Conservation (phyloP, 352 stramenopile genomes). For the Hyaloperonospora arabidopsidis region DNA sequence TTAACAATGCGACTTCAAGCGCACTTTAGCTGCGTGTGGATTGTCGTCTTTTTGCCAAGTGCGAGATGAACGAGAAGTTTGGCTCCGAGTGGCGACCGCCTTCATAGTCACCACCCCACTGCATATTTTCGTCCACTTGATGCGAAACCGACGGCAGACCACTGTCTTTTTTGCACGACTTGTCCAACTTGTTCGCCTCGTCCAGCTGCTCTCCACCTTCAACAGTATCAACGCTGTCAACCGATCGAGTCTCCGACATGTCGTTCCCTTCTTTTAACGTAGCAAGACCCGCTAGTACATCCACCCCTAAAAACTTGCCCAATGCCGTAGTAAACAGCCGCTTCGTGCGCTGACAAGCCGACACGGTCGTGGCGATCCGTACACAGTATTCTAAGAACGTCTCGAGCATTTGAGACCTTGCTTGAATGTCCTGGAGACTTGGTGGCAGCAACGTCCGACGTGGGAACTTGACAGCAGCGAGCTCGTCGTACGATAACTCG, state of each 20-base stretch:
- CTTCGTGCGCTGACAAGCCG: conserved; percentile 43
- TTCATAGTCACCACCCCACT: conserved; percentile 15
- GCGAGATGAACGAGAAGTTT: conserved; percentile 34
- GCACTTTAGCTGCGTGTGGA: conserved; percentile 8
- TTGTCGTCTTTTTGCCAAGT: conserved; percentile 17
- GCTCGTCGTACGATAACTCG: conserved; percentile 25
- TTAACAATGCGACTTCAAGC: conserved; percentile 26
- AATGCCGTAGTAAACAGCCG: conserved; percentile 32
- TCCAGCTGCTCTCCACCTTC: conserved; percentile 6
- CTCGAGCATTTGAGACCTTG: conserved; percentile 43
- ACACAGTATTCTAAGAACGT: conserved; percentile 40
- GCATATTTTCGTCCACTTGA: conserved; percentile 13
- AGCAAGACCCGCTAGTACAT: conserved; percentile 25
- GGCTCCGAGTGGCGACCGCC: conserved; percentile 25
- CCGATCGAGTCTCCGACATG: conserved; percentile 8
- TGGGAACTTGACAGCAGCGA: conserved; percentile 44
- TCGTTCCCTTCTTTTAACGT: conserved; percentile 16
- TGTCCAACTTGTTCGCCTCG: conserved; percentile 11
- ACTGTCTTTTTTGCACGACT: conserved; percentile 11
- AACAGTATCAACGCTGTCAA: conserved; percentile 7
- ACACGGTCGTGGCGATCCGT: conserved; percentile 32
- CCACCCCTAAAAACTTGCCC: conserved; percentile 49
- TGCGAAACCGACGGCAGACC: conserved; percentile 12
- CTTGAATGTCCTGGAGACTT: conserved; percentile 38
- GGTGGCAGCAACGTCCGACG: conserved; percentile 40